Evolutionary conservation across 148 eudicot genomes (phyloP), one percentile per base, ranked within the genome.

Genomic region (Silene uniflora): DNA sequence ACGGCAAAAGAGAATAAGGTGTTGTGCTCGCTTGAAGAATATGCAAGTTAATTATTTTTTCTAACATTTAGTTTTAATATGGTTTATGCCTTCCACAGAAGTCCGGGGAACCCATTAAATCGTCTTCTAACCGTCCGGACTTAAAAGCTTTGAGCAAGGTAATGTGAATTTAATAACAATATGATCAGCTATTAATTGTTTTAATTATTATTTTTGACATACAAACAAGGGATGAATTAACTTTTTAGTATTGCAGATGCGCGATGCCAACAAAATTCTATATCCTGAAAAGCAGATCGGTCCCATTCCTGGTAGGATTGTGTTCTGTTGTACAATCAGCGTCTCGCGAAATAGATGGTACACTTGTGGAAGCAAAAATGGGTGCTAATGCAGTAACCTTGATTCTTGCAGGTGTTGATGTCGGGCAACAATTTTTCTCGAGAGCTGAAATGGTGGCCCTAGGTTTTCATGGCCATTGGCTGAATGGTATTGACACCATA

Each of bases 391-490:
- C 42, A 22, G 25, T 73, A 74, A 18, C 27, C 10, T 14, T 73
- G 9, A 76, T 16, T 79, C 46, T 60, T 77, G 59, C 85, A 95
- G 98, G 98, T 42, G 83, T 95, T 81, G 96, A 91, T 63, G 98
- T 92, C 22, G 98, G 98, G 22, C 96, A 94, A 73, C 96, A 90
- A 71, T 94, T 94, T 74, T 91, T 85, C 75, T 95, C 97, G 13
- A 77, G 98, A 55, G 88, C 91, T n/a, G 98, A 95, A 83, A 95
- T 95, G 98, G 97, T 90, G 25, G 88, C 81, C 10, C 85, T 90
- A 12, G 98, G 98, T 55, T 90, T 90, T 52, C 97, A 92, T 47
- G 82, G 87, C 73, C 98, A 95, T 39, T 95, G 98, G 98, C 83
- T 95, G 18, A 88, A 80, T 80, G 98, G 98, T 16, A 95, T 95